phyloP scores from a whole-genome alignment of 345 rosid species.

The Corchorus capsularis region DNA sequence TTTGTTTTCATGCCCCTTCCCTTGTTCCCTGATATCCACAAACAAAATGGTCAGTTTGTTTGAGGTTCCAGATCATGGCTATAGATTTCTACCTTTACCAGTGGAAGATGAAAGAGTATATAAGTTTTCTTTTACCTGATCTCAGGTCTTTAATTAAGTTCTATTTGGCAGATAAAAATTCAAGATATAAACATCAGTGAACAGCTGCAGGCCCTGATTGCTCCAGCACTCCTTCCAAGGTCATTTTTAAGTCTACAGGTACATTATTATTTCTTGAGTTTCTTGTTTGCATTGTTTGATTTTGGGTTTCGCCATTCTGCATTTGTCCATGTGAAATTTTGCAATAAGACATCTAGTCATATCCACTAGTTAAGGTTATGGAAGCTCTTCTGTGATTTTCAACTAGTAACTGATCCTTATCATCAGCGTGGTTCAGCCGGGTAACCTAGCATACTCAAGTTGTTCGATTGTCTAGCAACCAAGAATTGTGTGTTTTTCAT shows the following conservation, averaged over 20 bases:
- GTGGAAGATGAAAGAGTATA: not conserved
- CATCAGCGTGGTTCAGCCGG: not conserved
- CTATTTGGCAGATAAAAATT: slow-evolving; percentile 61
- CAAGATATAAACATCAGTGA: slow-evolving; percentile 78
- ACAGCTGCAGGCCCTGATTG: slow-evolving; percentile 72
- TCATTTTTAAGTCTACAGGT: slow-evolving; percentile 83
- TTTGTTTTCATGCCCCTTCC: too few relatives aligned
- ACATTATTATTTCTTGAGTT: not conserved
- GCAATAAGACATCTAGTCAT: not conserved
- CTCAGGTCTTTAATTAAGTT: slow-evolving; percentile 18
- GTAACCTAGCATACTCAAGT: not conserved
- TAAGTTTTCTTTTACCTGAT: not conserved
- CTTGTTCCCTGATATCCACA: too few relatives aligned
- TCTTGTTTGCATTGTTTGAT: slow-evolving; percentile 1
- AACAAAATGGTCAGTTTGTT: too few relatives aligned
- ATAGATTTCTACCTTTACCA: not conserved
- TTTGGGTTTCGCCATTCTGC: not conserved
- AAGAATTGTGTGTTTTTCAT: not conserved
- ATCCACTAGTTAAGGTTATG: not conserved
- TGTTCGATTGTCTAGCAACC: slow-evolving; percentile 5
- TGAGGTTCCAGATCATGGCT: not conserved
- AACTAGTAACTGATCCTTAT: slow-evolving; percentile 3
- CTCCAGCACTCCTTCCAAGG: slow-evolving; percentile 88
- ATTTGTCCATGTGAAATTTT: not conserved
- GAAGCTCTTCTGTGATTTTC: slow-evolving; percentile 17